Evolutionary conservation across 2,329 filamentous ascomycete species (phyloP).

Genomic region (Monosporascus sp.): DNA sequence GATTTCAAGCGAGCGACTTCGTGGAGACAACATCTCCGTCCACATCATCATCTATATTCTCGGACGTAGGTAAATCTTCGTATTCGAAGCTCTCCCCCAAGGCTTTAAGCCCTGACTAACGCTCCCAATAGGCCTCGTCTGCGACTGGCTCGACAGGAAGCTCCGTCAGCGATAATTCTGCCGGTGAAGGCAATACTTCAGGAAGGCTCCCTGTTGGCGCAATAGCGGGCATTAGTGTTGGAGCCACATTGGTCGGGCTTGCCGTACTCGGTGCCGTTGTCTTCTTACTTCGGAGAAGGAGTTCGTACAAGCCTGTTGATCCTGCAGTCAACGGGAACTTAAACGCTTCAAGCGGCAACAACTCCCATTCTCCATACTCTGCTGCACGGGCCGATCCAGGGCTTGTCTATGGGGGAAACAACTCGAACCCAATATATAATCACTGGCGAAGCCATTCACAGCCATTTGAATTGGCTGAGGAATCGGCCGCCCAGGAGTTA

Average conservation of each 20-base stretch:
- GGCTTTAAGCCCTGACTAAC: too few relatives aligned
- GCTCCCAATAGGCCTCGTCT: neutral
- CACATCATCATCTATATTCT: neutral
- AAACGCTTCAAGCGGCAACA: neutral
- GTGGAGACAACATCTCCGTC: neutral
- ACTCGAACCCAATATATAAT: neutral
- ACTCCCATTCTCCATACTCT: neutral
- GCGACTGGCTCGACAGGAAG: neutral
- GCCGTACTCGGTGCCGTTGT: neutral
- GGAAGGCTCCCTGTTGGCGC: neutral
- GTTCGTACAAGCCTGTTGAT: neutral
- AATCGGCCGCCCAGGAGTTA: neutral
- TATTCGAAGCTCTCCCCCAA: neutral
- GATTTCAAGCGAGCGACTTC: conserved; percentile 2
- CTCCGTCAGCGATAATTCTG: neutral
- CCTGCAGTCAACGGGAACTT: neutral
- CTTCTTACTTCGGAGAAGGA: neutral
- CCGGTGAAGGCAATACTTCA: too few relatives aligned
- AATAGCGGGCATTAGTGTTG: neutral
- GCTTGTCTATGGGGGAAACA: neutral
- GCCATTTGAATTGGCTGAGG: neutral
- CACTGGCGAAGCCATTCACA: neutral
- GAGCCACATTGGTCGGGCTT: neutral
- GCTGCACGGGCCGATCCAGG: neutral
- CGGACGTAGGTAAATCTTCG: neutral